These are phyloP conservation scores for Asterella californica DNA, from an alignment of 225 moss, liverwort and hornwort species.

Conservation along the genomic window DNA sequence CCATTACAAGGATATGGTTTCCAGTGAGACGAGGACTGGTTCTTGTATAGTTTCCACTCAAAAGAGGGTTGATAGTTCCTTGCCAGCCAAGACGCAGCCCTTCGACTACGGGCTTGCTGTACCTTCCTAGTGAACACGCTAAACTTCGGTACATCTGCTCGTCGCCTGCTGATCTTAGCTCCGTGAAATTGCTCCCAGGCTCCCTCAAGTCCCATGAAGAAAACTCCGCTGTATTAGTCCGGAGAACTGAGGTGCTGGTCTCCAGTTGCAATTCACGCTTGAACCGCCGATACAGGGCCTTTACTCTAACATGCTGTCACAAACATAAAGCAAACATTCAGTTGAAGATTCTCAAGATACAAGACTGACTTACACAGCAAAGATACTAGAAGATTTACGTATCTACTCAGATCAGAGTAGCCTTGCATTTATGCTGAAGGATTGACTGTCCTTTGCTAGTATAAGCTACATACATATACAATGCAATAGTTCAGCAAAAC, in stretches of 20 bases:
- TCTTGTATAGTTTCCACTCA: neutral
- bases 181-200: neutral
- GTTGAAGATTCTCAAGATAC: neutral
- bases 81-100: conserved; percentile 31
- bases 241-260: conserved; percentile 10
- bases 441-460: neutral
- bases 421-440: neutral
- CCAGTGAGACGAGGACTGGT: neutral
- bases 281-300: conserved; percentile 32
- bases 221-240: conserved; percentile 4
- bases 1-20: neutral
- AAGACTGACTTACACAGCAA: neutral
- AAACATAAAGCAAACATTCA: neutral
- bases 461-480: neutral
- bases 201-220: conserved; percentile 21
- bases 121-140: neutral
- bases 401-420: too few species aligned
- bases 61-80: conserved; percentile 20
- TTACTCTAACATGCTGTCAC: conserved; percentile 32
- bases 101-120: conserved; percentile 17
- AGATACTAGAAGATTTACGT: neutral
- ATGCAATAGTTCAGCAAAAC: neutral
- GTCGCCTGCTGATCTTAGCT: neutral
- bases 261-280: conserved; percentile 33
- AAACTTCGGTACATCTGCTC: neutral